Evolutionary conservation across 306 rosid species (phyloP).

Genomic region (Begonia peltatifolia): DNA sequence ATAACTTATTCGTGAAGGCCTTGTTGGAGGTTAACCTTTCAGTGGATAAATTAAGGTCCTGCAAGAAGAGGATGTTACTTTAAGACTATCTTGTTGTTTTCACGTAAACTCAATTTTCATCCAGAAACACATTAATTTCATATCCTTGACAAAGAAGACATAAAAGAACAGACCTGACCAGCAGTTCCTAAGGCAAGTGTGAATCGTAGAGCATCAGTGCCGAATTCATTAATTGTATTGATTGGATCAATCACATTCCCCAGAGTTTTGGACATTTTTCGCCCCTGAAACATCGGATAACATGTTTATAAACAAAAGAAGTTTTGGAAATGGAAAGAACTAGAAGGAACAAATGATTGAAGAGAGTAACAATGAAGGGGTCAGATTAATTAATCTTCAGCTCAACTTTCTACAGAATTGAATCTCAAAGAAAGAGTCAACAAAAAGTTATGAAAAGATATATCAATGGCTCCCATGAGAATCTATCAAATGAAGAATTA

Average conservation of each 20-base stretch:
- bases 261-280: slow-evolving; percentile 88
- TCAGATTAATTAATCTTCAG: no score
- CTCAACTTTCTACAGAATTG: no score
- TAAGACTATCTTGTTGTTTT: not conserved
- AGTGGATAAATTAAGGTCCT: slow-evolving; percentile 91
- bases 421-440: no score
- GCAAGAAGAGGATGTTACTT: slow-evolving; percentile 11
- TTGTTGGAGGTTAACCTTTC: slow-evolving; percentile 82
- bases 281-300: slow-evolving; percentile 41
- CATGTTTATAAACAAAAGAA: no score
- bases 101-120: not conserved
- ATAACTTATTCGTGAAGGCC: slow-evolving; percentile 90
- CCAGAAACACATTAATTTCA: not conserved
- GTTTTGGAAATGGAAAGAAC: not conserved
- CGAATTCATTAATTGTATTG: slow-evolving; percentile 77
- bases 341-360: not conserved
- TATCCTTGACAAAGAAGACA: not conserved
- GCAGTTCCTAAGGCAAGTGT: slow-evolving; percentile 95
- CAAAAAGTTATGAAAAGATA: no score
- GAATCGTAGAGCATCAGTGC: slow-evolving; percentile 92
- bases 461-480: no score
- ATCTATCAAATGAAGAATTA: no score
- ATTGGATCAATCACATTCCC: slow-evolving; percentile 91
- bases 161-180: slow-evolving; percentile 63
- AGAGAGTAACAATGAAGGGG: not conserved